These are phyloP conservation scores for Fraxinus velutina DNA, from an alignment of 305 asterid species.

Conservation along the genomic window DNA sequence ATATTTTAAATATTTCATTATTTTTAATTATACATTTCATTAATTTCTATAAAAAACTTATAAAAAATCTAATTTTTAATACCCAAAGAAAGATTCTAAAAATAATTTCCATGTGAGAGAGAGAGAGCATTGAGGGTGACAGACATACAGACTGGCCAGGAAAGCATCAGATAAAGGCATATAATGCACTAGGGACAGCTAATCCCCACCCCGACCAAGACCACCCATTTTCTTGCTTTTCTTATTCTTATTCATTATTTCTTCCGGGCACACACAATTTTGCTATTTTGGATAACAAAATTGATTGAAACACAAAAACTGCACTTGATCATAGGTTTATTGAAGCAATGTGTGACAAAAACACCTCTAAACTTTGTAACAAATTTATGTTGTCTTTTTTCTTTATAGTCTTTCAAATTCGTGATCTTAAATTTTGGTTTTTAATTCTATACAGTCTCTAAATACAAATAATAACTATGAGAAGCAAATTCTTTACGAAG, in stretches of 20 bases:
- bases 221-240: conserved; percentile 13
- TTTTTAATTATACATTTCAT: no score
- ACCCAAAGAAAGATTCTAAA: background rate
- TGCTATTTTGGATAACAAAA: background rate
- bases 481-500: background rate
- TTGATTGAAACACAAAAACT: background rate
- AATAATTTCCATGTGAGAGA: background rate
- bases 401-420: background rate
- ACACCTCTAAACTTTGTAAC: background rate
- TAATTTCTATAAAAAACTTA: no score
- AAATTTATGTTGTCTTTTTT: background rate
- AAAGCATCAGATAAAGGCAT: conserved; percentile 43
- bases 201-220: conserved; percentile 40
- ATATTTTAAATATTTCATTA: no score
- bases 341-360: background rate
- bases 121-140: conserved; percentile 24
- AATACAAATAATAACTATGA: background rate
- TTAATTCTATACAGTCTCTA: background rate
- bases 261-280: background rate
- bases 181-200: conserved; percentile 46
- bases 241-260: background rate
- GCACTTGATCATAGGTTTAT: background rate
- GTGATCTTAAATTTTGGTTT: background rate
- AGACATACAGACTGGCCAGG: conserved; percentile 30
- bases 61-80: no score